phyloP scores from a whole-genome alignment of 768 basidiomycete species.

The Phanerochaete carnosa region DNA sequence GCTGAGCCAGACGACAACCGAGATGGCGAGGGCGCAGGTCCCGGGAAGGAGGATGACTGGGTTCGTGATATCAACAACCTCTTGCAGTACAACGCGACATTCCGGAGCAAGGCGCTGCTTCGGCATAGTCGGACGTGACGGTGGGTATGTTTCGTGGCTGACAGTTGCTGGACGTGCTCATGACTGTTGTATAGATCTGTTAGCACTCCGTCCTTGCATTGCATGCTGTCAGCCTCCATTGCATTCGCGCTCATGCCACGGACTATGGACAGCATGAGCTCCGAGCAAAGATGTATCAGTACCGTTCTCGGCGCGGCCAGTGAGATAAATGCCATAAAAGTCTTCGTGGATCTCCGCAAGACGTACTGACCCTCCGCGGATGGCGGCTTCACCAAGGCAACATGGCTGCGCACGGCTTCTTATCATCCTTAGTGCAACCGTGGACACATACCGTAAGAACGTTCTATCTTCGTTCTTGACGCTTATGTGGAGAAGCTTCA shows the following conservation, averaged over 20 bases:
- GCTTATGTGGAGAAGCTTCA: too few species aligned
- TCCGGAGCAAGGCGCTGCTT: slow-evolving; percentile 83
- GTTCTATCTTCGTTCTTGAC: too few species aligned
- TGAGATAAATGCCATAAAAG: background rate
- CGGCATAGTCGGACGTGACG: slow-evolving; percentile 63
- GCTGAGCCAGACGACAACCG: slow-evolving; percentile 43
- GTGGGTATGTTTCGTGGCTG: background rate
- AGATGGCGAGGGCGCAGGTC: slow-evolving; percentile 74
- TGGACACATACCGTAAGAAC: too few species aligned
- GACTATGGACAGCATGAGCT: background rate
- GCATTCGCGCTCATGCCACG: background rate
- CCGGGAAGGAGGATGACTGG: slow-evolving; percentile 90
- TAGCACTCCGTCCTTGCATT: too few species aligned
- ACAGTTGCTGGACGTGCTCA: too few species aligned
- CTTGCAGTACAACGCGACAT: slow-evolving; percentile 92
- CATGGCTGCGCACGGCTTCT: too few species aligned
- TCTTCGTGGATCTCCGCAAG: too few species aligned
- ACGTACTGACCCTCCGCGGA: too few species aligned
- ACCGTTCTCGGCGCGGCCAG: background rate
- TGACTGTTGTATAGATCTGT: too few species aligned
- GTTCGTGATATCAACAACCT: slow-evolving; percentile 95
- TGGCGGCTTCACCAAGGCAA: too few species aligned
- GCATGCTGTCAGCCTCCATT: background rate
- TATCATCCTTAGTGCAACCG: too few species aligned
- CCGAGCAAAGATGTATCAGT: background rate